Evolutionary conservation across 179 eudicot species (phyloP).

Genomic region (Corrigiola litoralis): DNA sequence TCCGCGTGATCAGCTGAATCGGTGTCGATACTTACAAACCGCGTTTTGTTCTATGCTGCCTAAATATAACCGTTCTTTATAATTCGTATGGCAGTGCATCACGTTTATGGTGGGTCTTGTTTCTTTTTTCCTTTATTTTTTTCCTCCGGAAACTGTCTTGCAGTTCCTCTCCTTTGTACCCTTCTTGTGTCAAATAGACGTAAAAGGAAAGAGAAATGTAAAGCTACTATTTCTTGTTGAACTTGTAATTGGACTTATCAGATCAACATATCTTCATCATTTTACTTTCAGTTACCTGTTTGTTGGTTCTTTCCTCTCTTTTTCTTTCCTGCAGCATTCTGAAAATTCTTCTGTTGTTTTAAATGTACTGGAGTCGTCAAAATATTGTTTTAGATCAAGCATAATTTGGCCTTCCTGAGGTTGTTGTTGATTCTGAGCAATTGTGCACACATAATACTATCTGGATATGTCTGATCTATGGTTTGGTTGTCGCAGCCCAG

Average conservation of each 20-base stretch:
- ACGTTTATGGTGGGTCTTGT: not conserved
- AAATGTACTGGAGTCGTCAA: not conserved
- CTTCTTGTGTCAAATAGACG: not conserved
- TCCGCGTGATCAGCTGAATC: slow-evolving; percentile 4
- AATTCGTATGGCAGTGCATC: not conserved
- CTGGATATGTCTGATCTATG: slow-evolving; percentile 8
- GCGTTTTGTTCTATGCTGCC: not conserved
- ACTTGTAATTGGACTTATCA: not conserved
- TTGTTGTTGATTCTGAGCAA: too few relatives aligned
- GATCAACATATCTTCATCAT: slow-evolving; percentile 5
- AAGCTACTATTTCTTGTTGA: not conserved
- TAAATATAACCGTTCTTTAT: not conserved
- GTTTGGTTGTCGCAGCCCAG: slow-evolving; percentile 61
- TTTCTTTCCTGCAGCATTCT: not conserved
- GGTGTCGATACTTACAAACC: slow-evolving; percentile 10
- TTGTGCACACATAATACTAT: too few relatives aligned
- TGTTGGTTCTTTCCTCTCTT: not conserved
- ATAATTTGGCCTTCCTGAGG: too few relatives aligned
- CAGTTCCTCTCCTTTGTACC: not conserved
- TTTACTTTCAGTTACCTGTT: not conserved
- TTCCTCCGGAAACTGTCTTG: not conserved
- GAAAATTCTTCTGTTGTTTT: not conserved
- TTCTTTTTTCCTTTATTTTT: not conserved
- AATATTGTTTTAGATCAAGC: too few relatives aligned
- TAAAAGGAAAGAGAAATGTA: not conserved